phyloP scores from a whole-genome alignment of 495 filamentous ascomycete genomes.

The Oidiodendron maius region DNA sequence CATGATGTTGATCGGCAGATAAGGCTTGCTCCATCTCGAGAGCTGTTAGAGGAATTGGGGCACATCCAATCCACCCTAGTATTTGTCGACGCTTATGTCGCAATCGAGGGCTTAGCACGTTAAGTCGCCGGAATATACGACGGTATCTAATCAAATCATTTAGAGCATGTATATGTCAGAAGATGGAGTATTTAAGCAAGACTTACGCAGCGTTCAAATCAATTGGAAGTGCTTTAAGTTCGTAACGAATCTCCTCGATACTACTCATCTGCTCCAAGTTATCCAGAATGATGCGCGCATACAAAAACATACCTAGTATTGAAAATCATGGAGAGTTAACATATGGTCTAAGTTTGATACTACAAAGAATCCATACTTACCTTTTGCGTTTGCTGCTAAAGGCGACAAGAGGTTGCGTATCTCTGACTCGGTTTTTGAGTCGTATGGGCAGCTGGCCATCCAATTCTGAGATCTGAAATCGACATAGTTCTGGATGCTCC shows the following conservation, averaged over 20 bases:
- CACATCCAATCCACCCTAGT: conserved; percentile 25
- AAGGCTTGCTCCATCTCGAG: conserved; percentile 26
- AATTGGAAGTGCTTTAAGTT: neutral
- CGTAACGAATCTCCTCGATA: neutral
- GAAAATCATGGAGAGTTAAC: too few species aligned
- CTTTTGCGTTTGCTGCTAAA: conserved; percentile 18
- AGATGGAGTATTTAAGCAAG: neutral
- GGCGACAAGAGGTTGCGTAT: conserved; percentile 13
- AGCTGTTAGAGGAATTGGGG: conserved; percentile 19
- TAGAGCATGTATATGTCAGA: neutral
- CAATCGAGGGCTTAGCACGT: conserved; percentile 6
- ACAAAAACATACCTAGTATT: neutral
- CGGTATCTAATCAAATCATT: conserved; percentile 16
- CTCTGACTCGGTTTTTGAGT: conserved; percentile 6
- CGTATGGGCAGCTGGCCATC: conserved; percentile 6
- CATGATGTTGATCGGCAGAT: conserved; percentile 10
- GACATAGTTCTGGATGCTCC: conserved; percentile 21
- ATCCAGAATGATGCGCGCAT: neutral
- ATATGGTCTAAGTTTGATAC: too few species aligned
- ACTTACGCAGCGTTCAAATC: neutral
- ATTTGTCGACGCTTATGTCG: conserved; percentile 21
- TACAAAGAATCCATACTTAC: conserved; percentile 11
- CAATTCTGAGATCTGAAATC: conserved; percentile 9
- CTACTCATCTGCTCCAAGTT: neutral
- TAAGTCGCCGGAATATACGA: conserved; percentile 16